phyloP scores from a whole-genome alignment of 345 rosid species.

The Durio zibethinus region DNA sequence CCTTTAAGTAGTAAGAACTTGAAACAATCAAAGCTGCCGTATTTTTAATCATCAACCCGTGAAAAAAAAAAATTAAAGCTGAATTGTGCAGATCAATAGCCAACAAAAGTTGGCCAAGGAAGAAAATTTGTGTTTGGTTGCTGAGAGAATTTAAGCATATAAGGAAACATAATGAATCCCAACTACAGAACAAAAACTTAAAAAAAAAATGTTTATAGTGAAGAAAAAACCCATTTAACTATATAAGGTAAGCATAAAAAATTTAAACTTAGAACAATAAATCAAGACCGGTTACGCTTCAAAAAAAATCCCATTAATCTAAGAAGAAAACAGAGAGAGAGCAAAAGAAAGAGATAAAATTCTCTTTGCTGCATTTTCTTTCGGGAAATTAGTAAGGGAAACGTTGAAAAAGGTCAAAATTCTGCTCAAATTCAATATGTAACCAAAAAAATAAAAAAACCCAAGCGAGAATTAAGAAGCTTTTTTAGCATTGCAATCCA shows the following conservation, averaged over 20 bases:
- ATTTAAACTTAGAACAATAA: neutral
- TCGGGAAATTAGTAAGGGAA: neutral
- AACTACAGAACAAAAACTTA: neutral
- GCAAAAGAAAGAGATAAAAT: neutral
- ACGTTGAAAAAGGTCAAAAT: neutral
- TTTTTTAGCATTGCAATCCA: neutral
- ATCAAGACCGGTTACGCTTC: neutral
- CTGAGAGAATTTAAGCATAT: slow-evolving; percentile 1
- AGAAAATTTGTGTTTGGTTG: slow-evolving; percentile 8
- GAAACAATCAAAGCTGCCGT: neutral
- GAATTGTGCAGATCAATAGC: neutral
- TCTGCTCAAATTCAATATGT: neutral
- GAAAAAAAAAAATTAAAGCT: neutral
- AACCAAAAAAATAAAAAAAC: neutral
- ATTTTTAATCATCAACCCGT: neutral
- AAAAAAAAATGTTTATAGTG: neutral
- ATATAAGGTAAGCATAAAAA: neutral
- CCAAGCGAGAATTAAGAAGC: neutral
- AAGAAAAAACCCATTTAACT: neutral
- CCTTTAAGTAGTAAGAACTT: neutral
- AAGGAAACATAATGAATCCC: neutral
- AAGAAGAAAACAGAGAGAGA: neutral
- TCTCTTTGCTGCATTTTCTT: slow-evolving; percentile 12
- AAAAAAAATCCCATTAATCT: neutral
- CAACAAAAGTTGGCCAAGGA: neutral